Conservation (phyloP, 176 grass and related monocot genomes). For the Lolium multiflorum region DNA sequence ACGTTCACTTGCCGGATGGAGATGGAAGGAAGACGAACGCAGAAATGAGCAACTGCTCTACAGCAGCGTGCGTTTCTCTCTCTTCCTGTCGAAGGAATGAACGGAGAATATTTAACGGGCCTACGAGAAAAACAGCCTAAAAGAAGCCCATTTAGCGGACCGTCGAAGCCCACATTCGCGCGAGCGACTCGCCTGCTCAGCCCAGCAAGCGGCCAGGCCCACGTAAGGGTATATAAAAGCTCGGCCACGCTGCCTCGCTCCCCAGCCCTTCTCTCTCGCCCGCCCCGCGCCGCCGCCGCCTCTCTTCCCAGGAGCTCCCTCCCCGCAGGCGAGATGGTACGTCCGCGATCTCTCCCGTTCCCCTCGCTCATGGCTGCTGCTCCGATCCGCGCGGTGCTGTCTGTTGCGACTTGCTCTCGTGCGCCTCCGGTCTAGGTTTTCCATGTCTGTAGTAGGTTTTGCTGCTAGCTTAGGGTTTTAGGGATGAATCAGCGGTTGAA, state of each 20-base stretch:
- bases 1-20: not conserved
- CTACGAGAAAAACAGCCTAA: not conserved
- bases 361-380: not conserved
- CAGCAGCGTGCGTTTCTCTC: not conserved
- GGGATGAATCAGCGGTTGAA: not conserved
- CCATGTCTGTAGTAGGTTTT: not conserved
- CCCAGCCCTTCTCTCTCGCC: not conserved
- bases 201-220: conserved; percentile 7
- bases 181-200: not conserved
- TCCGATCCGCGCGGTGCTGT: not conserved
- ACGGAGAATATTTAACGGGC: not conserved
- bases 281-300: conserved; percentile 14
- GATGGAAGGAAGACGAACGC: not conserved
- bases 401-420: not conserved
- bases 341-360: not conserved
- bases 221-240: not conserved
- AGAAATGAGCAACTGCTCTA: not conserved
- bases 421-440: not conserved
- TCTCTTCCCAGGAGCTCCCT: not conserved
- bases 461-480: not conserved
- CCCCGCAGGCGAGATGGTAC: conserved; percentile 30
- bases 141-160: not conserved
- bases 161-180: not conserved
- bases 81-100: not conserved
- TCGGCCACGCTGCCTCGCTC: not conserved